Base-by-base conservation (phyloP, 2,329 filamentous ascomycete genomes). In the Epichloe sp. region DNA sequence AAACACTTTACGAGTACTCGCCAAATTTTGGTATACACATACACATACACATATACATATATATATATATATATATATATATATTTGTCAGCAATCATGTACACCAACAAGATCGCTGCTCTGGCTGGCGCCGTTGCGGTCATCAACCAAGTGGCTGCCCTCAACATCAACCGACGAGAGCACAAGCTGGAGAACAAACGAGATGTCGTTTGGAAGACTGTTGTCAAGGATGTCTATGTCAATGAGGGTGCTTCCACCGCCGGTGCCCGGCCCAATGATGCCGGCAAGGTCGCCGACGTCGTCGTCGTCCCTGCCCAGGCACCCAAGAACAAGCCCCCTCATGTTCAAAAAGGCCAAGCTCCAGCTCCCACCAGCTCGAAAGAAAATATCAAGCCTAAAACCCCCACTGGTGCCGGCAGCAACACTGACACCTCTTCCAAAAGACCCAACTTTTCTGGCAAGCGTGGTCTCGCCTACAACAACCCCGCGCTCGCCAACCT, bases 381-480 rank as follows among this genome's bases (percentile, higher is more conserved):
- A 52, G 59, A 59, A 41, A 53, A 57, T 19, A 55, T 61, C 48
- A 62, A 59, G 51, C 58, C 60, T 12, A 52, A 53, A 37, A 34
- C 55, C 38, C 15, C 37, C 36, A 17, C 45, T 11, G 46, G 51
- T n/a, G n/a, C n/a, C 31, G 35, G 38, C 55, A 43, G 52, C 51
- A 31, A 42, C 48, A 31, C 23, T 35, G 21, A 41, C 42, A 34
- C 23, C 50, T 49, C 47, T 43, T 48, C 53, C 47, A 38, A 19
- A 8, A 51, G 52, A 15, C 19, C 48, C 44, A 55, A 55, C 31
- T 58, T 65, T 52, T 57, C 60, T 12, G 38, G 52, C 59, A 84
- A 85, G 78, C 81, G 82, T 63, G 84, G 84, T 66, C 66, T 86
- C 47, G 78, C 78, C 48, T 88, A 82, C 76, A 86, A 86, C 66